Base-by-base conservation (phyloP, 257 asterid species). In the Solanum chiquidenum region DNA sequence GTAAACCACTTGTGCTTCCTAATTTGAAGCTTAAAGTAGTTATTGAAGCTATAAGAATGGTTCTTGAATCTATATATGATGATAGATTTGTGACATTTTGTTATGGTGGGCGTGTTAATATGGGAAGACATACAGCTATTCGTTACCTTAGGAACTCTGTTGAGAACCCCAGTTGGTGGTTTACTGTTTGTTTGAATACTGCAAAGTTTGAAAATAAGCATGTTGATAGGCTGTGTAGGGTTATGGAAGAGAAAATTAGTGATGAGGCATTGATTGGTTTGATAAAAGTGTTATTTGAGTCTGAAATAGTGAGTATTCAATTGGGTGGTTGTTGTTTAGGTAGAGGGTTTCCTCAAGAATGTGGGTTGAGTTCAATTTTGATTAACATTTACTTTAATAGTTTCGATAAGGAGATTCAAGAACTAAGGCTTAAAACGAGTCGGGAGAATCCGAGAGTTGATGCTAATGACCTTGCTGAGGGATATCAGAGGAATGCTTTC, bases 111-210 rank as follows among this genome's bases (percentile, higher is more conserved):
- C 96, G 98, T 9, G 92, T 85, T 2, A 90, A 91, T 84, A 92
- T 95, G 95, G 99, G 99, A 87, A 95, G 99, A 84, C 99, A 97
- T 88, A 94, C 98, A 0, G 98, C 98, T 0, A 87, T 94, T 87
- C 90, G 99, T 71, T 97, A 97, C 88, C 86, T 97, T 89, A 92
- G 95, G 90, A 97, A 93, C 87, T 87, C 92, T 9, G 94, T 97
- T 6, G 96, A 93, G 89, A 95, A 94, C 83, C 98, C 98, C 13
- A 93, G 64, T 73, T 97, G 99, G 99, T 97, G 99, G 99, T 95
- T 95, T 89, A 88, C 85, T 83, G 96, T 95, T 87, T 91, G 91
- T 20, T 95, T 97, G 83, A 88, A 88, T 87, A 87, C 75, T 74
- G 90, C 87, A 46, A 68, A 71, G 37, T 94, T 96, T 87, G 90